These are phyloP conservation scores for Epithemia pelagica DNA, from an alignment of 108 stramenopile genomes.

Conservation along the genomic window DNA sequence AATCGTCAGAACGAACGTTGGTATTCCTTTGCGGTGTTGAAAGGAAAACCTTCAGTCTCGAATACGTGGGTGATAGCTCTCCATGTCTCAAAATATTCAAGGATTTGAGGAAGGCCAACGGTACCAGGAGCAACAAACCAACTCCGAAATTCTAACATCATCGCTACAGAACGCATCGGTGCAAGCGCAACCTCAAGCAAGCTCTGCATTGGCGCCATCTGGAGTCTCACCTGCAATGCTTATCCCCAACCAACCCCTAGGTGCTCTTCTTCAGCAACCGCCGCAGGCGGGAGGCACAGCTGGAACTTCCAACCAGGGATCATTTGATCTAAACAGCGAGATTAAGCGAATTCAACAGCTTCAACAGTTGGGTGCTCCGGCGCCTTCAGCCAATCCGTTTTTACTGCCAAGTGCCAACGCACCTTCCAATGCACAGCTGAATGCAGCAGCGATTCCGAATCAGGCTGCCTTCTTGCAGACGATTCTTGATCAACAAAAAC, in stretches of 20 bases:
- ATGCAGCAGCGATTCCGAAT: neutral
- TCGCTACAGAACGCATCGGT: neutral
- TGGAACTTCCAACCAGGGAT: neutral
- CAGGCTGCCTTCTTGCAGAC: slow-evolving; percentile 6
- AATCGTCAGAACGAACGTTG: too few species aligned
- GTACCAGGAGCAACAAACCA: neutral
- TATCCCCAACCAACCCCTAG: neutral
- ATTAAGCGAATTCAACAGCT: slow-evolving; percentile 13
- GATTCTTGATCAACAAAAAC: slow-evolving; percentile 9
- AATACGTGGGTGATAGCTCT: neutral
- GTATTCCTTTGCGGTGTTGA: too few species aligned
- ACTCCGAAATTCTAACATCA: neutral
- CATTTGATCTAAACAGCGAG: slow-evolving; percentile 1
- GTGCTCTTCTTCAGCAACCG: neutral
- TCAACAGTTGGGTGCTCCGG: neutral
- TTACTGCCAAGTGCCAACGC: neutral
- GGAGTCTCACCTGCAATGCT: neutral
- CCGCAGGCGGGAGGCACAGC: neutral
- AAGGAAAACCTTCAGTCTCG: too few species aligned
- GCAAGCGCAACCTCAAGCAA: neutral
- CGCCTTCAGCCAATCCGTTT: slow-evolving; percentile 2
- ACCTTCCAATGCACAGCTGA: neutral
- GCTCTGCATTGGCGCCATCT: neutral
- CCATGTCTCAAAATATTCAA: neutral
- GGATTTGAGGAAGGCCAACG: neutral